A percentile compares a stretch with the other conserved stretches of the same genome.
Evolutionary conservation across 306 rosid species (phyloP).

Genomic region (Pachyrhizus erosus): DNA sequence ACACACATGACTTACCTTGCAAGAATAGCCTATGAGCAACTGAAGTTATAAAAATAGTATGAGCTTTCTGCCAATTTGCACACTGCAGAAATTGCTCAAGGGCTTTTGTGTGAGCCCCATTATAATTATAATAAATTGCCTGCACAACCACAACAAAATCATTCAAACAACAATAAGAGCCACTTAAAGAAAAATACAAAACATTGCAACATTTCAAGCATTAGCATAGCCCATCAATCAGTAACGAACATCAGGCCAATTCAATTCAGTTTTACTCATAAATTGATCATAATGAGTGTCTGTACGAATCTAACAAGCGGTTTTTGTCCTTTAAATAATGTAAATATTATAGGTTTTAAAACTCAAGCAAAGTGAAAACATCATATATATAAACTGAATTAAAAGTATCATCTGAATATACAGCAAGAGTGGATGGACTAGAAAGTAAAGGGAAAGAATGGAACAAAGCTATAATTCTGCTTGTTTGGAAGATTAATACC

Average conservation of each 20-base stretch:
- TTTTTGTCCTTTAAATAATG: neutral
- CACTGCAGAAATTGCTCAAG: slow-evolving; percentile 87
- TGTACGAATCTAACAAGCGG: slow-evolving; percentile 26
- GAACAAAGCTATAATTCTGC: neutral
- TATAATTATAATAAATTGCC: slow-evolving; percentile 83
- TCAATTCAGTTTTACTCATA: slow-evolving; percentile 26
- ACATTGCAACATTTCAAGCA: slow-evolving; percentile 14
- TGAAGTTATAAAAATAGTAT: slow-evolving; percentile 72
- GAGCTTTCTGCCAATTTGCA: slow-evolving; percentile 95
- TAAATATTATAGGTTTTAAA: slow-evolving; percentile 27
- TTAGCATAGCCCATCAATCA: slow-evolving; percentile 29
- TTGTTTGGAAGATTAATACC: neutral
- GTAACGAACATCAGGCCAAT: slow-evolving; percentile 18
- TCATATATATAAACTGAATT: slow-evolving; percentile 8
- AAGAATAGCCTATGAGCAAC: slow-evolving; percentile 82
- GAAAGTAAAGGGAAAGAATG: neutral
- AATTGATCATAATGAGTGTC: neutral
- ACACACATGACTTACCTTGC: slow-evolving; percentile 60
- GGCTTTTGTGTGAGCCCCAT: slow-evolving; percentile 73
- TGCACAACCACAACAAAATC: slow-evolving; percentile 53
- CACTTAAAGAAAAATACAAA: slow-evolving; percentile 23
- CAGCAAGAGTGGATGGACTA: neutral
- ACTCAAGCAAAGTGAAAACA: slow-evolving; percentile 21
- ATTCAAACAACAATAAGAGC: slow-evolving; percentile 44
- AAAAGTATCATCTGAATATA: slow-evolving; percentile 6